phyloP scores from a whole-genome alignment of 495 filamentous ascomycete genomes.

The Chaetomium fimeti region DNA sequence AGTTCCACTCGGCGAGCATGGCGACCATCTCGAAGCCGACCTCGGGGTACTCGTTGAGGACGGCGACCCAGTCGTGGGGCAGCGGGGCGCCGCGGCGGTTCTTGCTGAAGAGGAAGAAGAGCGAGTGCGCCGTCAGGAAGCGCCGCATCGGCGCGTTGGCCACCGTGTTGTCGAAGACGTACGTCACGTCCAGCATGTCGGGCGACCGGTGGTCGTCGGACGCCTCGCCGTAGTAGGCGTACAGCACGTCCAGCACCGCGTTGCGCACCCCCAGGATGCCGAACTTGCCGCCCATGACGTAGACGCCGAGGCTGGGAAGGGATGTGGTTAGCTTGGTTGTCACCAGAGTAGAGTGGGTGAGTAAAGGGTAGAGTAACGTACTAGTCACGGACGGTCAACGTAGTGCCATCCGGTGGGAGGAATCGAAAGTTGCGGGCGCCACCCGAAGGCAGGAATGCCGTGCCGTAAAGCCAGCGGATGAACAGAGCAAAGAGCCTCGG shows the following conservation, averaged over 20 bases:
- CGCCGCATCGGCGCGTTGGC: conserved; percentile 28
- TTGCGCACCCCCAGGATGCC: conserved; percentile 27
- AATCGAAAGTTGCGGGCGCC: conserved; percentile 20
- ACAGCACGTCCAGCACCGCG: conserved; percentile 26
- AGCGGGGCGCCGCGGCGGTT: conserved; percentile 16
- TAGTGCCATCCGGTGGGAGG: conserved; percentile 20
- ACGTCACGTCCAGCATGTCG: conserved; percentile 27
- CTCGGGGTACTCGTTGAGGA: conserved; percentile 5
- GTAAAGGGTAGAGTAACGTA: conserved; percentile 17
- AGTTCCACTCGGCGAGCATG: conserved; percentile 36
- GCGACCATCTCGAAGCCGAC: conserved; percentile 24
- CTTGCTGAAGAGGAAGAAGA: conserved; percentile 29
- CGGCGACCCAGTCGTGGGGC: conserved; percentile 26
- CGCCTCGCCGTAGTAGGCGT: conserved; percentile 21
- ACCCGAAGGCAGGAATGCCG: conserved; percentile 22
- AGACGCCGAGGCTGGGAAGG: conserved; percentile 28
- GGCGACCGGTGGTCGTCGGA: conserved; percentile 16
- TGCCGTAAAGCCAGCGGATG: conserved; percentile 36
- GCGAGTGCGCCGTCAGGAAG: conserved; percentile 26
- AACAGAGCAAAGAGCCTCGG: conserved; percentile 31
- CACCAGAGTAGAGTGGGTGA: neutral
- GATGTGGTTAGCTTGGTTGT: neutral
- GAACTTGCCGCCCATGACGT: conserved; percentile 32
- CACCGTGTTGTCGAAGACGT: conserved; percentile 29
- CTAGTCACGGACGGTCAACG: conserved; percentile 31